A percentile compares a stretch with the other conserved stretches of the same genome.
Evolutionary conservation across 2,329 filamentous ascomycete species (phyloP).

Genomic region (Myriosclerotinia duriaeana): DNA sequence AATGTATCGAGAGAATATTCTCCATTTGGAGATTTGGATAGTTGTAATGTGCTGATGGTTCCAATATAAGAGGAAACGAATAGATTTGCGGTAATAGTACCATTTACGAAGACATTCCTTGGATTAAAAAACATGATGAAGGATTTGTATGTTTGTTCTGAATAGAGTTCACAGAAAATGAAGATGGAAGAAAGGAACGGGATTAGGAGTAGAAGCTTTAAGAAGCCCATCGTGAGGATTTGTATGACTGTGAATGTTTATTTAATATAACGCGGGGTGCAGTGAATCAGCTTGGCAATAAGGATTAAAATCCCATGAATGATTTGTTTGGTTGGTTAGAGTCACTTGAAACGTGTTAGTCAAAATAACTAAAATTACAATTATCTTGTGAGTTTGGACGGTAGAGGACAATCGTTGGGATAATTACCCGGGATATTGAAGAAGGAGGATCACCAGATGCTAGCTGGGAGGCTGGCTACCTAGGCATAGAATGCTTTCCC

Average conservation of each 20-base stretch:
- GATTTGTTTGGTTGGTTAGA: background rate
- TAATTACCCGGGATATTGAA: no score
- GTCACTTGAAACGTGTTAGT: no score
- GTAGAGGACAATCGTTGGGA: no score
- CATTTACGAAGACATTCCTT: slow-evolving; percentile 26
- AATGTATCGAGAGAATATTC: slow-evolving; percentile 30
- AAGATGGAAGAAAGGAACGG: slow-evolving; percentile 13
- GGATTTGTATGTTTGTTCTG: slow-evolving; percentile 4
- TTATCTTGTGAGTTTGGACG: no score
- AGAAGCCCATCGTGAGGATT: slow-evolving; percentile 6
- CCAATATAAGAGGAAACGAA: slow-evolving; percentile 45
- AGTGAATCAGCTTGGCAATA: slow-evolving; percentile 8
- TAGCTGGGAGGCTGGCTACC: no score
- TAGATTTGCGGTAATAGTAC: slow-evolving; percentile 36
- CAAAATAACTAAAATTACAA: no score
- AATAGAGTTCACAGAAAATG: background rate
- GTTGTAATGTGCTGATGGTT: slow-evolving; percentile 41
- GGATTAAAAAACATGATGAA: slow-evolving; percentile 31
- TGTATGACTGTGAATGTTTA: background rate
- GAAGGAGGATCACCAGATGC: no score
- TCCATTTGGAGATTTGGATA: slow-evolving; percentile 33
- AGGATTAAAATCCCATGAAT: background rate
- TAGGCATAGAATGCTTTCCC: no score
- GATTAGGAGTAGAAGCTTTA: slow-evolving; percentile 1
- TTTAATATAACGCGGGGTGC: background rate